phyloP scores from a whole-genome alignment of 176 grass and related monocot genomes.

The Hordeum vulgare region DNA sequence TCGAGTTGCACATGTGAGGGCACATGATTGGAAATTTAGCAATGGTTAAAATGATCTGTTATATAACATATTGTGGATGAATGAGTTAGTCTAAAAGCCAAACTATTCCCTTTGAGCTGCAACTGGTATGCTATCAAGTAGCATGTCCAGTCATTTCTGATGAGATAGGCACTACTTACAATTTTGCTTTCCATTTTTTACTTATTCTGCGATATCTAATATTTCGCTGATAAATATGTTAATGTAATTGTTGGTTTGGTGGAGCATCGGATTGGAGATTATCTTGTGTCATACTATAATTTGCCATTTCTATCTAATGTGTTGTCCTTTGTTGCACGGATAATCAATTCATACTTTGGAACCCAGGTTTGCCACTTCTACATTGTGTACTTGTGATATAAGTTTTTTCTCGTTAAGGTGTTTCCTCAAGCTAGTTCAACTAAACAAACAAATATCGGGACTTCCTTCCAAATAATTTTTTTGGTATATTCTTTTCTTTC shows the following conservation, averaged over 20 bases:
- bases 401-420: neutral
- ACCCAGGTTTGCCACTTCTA: constrained; percentile 62
- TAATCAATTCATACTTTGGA: constrained; percentile 96
- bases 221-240: constrained; percentile 21
- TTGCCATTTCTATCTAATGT: constrained; percentile 59
- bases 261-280: constrained; percentile 81
- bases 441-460: neutral
- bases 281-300: constrained; percentile 71
- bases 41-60: neutral
- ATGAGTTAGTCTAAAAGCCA: neutral
- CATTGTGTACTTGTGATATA: neutral
- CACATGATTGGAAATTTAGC: neutral
- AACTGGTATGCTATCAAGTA: neutral
- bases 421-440: neutral
- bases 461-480: neutral
- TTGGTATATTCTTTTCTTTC: too few relatives aligned
- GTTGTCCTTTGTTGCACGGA: constrained; percentile 71
- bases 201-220: neutral
- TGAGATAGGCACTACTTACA: neutral
- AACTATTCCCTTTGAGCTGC: neutral
- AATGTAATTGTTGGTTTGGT: constrained; percentile 92
- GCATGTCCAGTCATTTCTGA: neutral
- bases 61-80: neutral
- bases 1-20: neutral
- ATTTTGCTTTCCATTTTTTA: neutral